phyloP scores from a whole-genome alignment of 352 stramenopile species.

The Phytopythium vexans region DNA sequence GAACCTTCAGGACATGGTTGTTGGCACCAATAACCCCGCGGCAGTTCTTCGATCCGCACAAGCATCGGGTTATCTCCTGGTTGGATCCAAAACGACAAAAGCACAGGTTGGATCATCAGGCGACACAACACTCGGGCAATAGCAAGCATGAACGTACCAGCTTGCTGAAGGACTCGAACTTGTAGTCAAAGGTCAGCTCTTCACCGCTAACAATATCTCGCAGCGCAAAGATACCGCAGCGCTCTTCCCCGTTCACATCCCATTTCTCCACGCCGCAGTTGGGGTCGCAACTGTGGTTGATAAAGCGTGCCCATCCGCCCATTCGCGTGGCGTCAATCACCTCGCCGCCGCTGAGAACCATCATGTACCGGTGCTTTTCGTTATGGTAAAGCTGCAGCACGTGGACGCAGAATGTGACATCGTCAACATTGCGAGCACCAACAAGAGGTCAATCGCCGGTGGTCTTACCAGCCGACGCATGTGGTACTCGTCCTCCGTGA shows the following conservation, averaged over 20 bases:
- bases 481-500: constrained; percentile 82
- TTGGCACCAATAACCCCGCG: constrained; percentile 75
- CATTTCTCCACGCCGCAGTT: constrained; percentile 95
- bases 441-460: not conserved
- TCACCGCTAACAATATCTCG: constrained; percentile 85
- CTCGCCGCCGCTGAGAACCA: constrained; percentile 78
- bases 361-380: constrained; percentile 83
- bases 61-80: constrained; percentile 72
- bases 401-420: not conserved
- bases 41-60: constrained; percentile 60
- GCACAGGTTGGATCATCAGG: constrained; percentile 2
- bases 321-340: constrained; percentile 89
- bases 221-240: constrained; percentile 95
- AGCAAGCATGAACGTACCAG: constrained; percentile 17
- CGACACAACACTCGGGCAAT: not conserved
- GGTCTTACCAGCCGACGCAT: constrained; percentile 61
- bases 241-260: constrained; percentile 89
- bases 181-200: constrained; percentile 96
- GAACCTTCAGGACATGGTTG: constrained; percentile 39
- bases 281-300: constrained; percentile 94
- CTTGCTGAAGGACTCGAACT: constrained; percentile 74
- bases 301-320: constrained; percentile 91
- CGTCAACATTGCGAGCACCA: not conserved
- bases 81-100: constrained; percentile 3
- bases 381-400: constrained; percentile 64